Evolutionary conservation across 169 alveolate genomes (phyloP), one percentile per base, ranked within the genome.

Genomic region (Eimeria necatrix): DNA sequence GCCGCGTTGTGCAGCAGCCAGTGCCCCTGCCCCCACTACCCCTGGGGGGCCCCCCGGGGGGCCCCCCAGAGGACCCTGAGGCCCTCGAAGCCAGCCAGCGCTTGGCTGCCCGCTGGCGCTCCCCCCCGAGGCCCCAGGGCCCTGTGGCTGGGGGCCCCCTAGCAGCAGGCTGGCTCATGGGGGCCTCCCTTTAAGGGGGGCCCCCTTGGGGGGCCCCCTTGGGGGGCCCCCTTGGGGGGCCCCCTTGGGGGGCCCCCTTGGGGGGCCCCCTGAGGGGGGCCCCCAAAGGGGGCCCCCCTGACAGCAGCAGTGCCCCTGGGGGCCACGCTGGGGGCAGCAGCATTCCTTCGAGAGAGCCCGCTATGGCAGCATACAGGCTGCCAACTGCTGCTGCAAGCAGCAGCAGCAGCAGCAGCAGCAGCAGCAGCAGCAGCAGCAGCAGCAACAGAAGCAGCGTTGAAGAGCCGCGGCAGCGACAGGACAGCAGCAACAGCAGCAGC

Each of bases 221-320:
- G n/a, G n/a, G n/a, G n/a, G n/a, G n/a, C n/a, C n/a, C n/a, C n/a
- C n/a, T n/a, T n/a, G n/a, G n/a, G n/a, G n/a, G n/a, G n/a, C n/a
- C n/a, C n/a, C n/a, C n/a, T n/a, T n/a, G n/a, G n/a, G n/a, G n/a
- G n/a, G n/a, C n/a, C n/a, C n/a, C n/a, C n/a, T n/a, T n/a, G n/a
- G n/a, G n/a, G n/a, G n/a, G n/a, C n/a, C n/a, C n/a, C n/a, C n/a
- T n/a, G n/a, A n/a, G n/a, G n/a, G n/a, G n/a, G n/a, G n/a, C n/a
- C n/a, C n/a, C n/a, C n/a, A n/a, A n/a, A 41, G 14, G 81, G 81
- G 81, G 51, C 81, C 81, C 81, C 85, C 60, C 85, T 18, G 56
- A 26, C 48, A 5, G 20, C n/a, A 14, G 14, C 64, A 56, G 64
- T n/a, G n/a, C n/a, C n/a, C n/a, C n/a, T n/a, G n/a, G n/a, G n/a